Base-by-base conservation (phyloP, 1,139 yeast genomes). In the Blastobotrys persicus region DNA sequence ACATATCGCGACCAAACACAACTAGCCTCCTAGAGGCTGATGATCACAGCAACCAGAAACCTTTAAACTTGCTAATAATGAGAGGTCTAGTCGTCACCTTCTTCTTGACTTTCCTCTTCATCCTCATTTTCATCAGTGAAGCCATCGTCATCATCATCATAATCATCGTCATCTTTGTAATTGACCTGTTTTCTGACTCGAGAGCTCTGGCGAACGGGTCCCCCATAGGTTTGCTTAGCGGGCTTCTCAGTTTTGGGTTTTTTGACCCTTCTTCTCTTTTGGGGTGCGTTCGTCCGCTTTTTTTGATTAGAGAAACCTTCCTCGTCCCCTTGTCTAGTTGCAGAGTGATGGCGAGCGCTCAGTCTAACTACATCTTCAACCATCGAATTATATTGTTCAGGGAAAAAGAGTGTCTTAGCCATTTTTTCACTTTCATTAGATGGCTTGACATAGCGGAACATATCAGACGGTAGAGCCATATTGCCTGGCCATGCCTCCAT, bases 401-500 rank as follows among this genome's bases (percentile, higher is more conserved):
- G 31, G 84, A 74, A 58, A 73, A 83, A 3, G 77, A 72, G 12
- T 69, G 75, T 1, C 51, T 46, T 54, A 62, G 59, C 59, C 54
- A 59, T 60, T 59, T 50, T 56, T 65, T 54, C 37, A 63, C 62
- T 17, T 44, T 42, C 5, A 51, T 46, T 4, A 55, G 41, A 19
- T n/a, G 61, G 38, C 73, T 66, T 1, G 70, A 63, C 75, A 84
- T 81, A 80, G 11, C 74, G 70, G 65, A 75, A 88, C 9, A 85
- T 66, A 59, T 87, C 95, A 11, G 74, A 67, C 0, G 94, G 84
- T 23, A 88, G 67, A 32, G 78, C 78, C 26, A 85, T 66, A 58
- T 83, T 85, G 0, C 92, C 94, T 0, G 96, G 95, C 81, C 92
- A 89, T 0, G 91, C 81, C 31, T 82, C 79, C 53, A 86, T 72